A percentile compares a stretch with the other conserved stretches of the same genome.
Conservation (phyloP, 495 filamentous ascomycete genomes). For the Bryoglossum gracile region DNA sequence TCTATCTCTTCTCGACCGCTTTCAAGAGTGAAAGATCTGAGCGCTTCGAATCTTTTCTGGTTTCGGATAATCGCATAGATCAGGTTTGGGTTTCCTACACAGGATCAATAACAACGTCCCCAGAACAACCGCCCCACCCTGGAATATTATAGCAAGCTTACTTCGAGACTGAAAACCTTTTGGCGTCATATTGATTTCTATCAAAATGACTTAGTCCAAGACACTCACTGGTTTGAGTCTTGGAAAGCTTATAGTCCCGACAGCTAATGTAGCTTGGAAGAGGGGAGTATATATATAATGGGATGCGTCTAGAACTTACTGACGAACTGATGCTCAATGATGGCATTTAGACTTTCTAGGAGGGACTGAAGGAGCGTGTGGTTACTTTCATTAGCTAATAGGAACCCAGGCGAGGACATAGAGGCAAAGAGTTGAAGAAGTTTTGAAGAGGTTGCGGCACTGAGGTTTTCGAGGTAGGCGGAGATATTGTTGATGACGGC, state of each 20-base stretch:
- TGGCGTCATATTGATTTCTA: conserved; percentile 14
- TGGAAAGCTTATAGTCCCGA: background rate
- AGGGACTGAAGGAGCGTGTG: conserved; percentile 74
- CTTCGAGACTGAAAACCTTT: conserved; percentile 15
- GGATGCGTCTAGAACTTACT: conserved; percentile 42
- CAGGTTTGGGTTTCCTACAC: conserved; percentile 71
- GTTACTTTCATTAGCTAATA: conserved; percentile 94
- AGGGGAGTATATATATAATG: background rate
- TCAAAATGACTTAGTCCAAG: background rate
- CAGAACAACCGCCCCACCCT: conserved; percentile 23
- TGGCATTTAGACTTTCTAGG: conserved; percentile 84
- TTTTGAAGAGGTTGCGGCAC: conserved; percentile 67
- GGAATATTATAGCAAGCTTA: conserved; percentile 3
- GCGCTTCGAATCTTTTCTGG: conserved; percentile 75
- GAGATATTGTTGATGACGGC: conserved; percentile 92
- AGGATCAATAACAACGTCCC: background rate
- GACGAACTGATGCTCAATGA: conserved; percentile 84
- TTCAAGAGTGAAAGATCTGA: conserved; percentile 91
- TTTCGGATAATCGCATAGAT: conserved; percentile 75
- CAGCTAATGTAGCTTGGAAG: background rate
- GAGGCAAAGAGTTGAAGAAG: conserved; percentile 83
- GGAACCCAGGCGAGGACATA: conserved; percentile 90
- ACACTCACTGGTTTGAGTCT: background rate
- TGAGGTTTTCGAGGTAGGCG: conserved; percentile 71
- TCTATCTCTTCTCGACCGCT: conserved; percentile 92